Conservation (phyloP, 352 stramenopile species). For the Phytophthora aleatoria region DNA sequence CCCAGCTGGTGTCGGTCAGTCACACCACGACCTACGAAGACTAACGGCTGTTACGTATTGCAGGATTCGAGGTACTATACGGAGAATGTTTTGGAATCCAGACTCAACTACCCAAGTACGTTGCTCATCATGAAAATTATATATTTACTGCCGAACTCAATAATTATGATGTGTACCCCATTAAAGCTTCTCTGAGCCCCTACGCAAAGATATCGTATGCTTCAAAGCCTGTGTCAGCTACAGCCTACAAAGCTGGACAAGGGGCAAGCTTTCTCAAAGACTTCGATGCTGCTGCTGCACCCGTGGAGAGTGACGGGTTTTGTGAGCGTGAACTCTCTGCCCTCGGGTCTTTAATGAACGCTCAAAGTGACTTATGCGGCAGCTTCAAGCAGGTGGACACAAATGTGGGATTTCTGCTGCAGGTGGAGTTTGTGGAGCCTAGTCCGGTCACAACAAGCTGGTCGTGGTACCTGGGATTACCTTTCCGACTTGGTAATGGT, state of each 20-base stretch:
- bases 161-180: background rate
- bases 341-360: constrained; percentile 49
- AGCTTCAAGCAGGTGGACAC: constrained; percentile 41
- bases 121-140: background rate
- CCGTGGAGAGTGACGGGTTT: constrained; percentile 59
- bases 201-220: constrained; percentile 54
- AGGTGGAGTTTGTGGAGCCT: constrained; percentile 58
- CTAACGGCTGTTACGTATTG: background rate
- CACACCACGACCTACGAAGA: no score
- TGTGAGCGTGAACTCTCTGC: constrained; percentile 51
- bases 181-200: constrained; percentile 38
- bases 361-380: constrained; percentile 54
- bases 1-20: background rate
- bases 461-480: constrained; percentile 63
- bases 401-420: constrained; percentile 49
- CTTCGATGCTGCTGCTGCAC: constrained; percentile 44
- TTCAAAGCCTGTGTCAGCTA: constrained; percentile 44
- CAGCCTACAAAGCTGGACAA: constrained; percentile 49
- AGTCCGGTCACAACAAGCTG: constrained; percentile 39
- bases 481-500: constrained; percentile 55
- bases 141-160: background rate
- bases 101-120: constrained; percentile 54
- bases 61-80: constrained; percentile 65
- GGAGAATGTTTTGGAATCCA: constrained; percentile 54
- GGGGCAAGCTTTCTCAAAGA: constrained; percentile 42